Conservation (phyloP, 1,284 basidiomycete genomes). For the Cryptococcus wingfieldii region DNA sequence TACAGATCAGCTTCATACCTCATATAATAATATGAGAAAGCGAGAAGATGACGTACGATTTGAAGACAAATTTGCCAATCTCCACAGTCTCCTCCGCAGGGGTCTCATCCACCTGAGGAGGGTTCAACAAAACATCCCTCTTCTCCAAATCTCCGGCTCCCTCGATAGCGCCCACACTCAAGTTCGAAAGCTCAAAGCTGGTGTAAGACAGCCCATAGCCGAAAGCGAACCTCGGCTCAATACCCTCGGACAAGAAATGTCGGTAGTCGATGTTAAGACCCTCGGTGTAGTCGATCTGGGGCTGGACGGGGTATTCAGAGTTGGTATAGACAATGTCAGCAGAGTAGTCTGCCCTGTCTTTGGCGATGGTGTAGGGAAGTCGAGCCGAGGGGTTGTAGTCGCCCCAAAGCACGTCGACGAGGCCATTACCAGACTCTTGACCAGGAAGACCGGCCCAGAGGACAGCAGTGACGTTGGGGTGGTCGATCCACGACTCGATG, state of each 20-base stretch:
- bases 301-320: conserved; percentile 27
- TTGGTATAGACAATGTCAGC: conserved; percentile 49
- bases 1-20: neutral
- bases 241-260: conserved; percentile 65
- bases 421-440: conserved; percentile 69
- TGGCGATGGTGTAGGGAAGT: conserved; percentile 77
- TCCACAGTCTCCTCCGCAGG: neutral
- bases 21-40: neutral
- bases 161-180: conserved; percentile 48
- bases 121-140: neutral
- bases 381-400: conserved; percentile 68
- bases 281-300: conserved; percentile 66
- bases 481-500: conserved; percentile 70
- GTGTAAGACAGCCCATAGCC: conserved; percentile 84
- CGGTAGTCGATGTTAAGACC: conserved; percentile 71
- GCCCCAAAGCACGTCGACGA: conserved; percentile 58
- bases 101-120: neutral
- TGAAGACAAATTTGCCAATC: neutral
- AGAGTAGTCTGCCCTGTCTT: conserved; percentile 61
- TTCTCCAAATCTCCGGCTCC: neutral
- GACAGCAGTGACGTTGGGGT: conserved; percentile 58
- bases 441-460: conserved; percentile 55
- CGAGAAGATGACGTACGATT: conserved; percentile 1
- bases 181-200: conserved; percentile 62
- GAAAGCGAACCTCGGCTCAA: conserved; percentile 65